These are phyloP conservation scores for Capsicum chinense DNA, from an alignment of 257 asterid genomes.

Conservation along the genomic window DNA sequence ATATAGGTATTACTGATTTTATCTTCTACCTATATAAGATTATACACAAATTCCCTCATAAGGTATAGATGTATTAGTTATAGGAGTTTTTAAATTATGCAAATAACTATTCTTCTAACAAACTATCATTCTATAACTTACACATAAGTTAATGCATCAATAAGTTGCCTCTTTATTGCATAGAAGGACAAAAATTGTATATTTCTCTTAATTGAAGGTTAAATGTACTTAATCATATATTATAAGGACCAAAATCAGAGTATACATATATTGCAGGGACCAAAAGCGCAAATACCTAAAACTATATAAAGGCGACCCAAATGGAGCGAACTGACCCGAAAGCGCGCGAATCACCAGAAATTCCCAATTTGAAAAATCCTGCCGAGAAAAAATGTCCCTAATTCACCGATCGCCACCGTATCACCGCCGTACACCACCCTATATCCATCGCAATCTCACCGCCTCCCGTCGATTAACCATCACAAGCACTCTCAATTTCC, in stretches of 20 bases:
- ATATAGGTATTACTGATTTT: too few species aligned
- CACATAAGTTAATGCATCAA: too few species aligned
- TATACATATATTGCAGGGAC: neutral
- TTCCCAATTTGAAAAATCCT: neutral
- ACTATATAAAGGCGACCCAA: neutral
- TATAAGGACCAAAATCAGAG: neutral
- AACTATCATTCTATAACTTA: too few species aligned
- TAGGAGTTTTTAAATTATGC: too few species aligned
- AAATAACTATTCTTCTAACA: too few species aligned
- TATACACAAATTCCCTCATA: too few species aligned
- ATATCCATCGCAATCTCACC: conserved; percentile 38
- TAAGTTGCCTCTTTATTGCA: too few species aligned
- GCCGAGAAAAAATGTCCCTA: conserved; percentile 41
- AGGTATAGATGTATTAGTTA: too few species aligned
- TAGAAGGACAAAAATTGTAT: neutral
- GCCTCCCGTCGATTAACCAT: neutral
- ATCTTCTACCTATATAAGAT: too few species aligned
- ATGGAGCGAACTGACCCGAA: neutral
- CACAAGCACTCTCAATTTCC: neutral
- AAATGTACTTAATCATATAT: neutral
- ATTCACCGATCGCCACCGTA: conserved; percentile 37
- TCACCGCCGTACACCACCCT: conserved; percentile 28
- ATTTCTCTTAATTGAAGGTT: neutral
- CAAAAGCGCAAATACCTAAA: neutral
- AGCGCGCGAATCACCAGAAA: neutral